Percentiles rank a stretch among this genome's conserved stretches.
These are phyloP conservation scores for Trypanosoma melophagium DNA, from an alignment of 208 protist species.

Conservation along the genomic window DNA sequence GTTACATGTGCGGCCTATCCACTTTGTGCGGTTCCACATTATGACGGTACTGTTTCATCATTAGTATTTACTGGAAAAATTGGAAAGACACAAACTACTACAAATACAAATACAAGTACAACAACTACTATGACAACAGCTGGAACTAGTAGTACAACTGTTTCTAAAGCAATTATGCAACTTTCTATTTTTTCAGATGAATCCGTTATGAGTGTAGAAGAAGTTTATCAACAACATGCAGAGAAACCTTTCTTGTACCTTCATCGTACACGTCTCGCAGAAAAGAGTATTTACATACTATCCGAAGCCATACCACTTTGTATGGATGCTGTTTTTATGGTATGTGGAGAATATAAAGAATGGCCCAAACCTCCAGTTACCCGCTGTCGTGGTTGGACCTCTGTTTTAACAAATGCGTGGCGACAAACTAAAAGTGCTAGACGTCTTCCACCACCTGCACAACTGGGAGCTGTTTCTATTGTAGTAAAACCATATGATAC, in stretches of 20 bases:
- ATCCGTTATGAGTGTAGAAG: slow-evolving; percentile 29
- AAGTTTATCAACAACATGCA: slow-evolving; percentile 7
- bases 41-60: slow-evolving; percentile 28
- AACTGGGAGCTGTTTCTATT: slow-evolving; percentile 67
- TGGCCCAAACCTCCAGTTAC: slow-evolving; percentile 35
- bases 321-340: slow-evolving; percentile 63
- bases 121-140: slow-evolving; percentile 1
- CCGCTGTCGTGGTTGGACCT: slow-evolving; percentile 82
- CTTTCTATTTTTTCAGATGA: slow-evolving; percentile 37
- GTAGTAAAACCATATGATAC: slow-evolving; percentile 68
- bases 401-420: slow-evolving; percentile 73
- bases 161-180: slow-evolving; percentile 10
- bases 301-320: slow-evolving; percentile 46
- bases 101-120: not conserved
- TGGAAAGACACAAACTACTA: slow-evolving; percentile 11
- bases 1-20: slow-evolving; percentile 76
- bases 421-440: slow-evolving; percentile 64
- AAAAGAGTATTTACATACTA: slow-evolving; percentile 23
- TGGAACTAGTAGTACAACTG: not conserved
- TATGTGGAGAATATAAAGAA: slow-evolving; percentile 58
- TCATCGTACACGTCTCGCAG: slow-evolving; percentile 30
- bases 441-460: slow-evolving; percentile 60
- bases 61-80: slow-evolving; percentile 20
- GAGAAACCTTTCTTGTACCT: slow-evolving; percentile 57
- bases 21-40: slow-evolving; percentile 47